phyloP scores from a whole-genome alignment of 73 alveolate genomes.

The Uronychia setigera region DNA sequence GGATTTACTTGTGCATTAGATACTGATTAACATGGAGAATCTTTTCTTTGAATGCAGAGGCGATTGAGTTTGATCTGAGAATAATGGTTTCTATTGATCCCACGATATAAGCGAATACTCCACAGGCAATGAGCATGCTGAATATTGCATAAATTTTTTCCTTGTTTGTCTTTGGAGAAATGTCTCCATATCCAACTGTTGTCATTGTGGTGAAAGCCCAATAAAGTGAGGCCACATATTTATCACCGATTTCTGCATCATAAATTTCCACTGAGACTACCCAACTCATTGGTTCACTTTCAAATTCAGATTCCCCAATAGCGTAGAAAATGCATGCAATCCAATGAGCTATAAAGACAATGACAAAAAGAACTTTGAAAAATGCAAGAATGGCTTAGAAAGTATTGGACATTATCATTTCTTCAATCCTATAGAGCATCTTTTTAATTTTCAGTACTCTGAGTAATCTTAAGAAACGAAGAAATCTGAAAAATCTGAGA shows the following conservation, averaged over 20 bases:
- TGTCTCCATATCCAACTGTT: slow-evolving; percentile 87
- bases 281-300: slow-evolving; percentile 14
- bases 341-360: slow-evolving; percentile 39
- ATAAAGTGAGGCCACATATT: slow-evolving; percentile 71
- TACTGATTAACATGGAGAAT: background rate
- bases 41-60: background rate
- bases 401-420: slow-evolving; percentile 46
- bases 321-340: slow-evolving; percentile 28
- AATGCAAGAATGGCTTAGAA: slow-evolving; percentile 37
- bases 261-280: background rate
- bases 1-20: background rate
- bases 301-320: background rate
- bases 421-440: slow-evolving; percentile 67
- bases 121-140: slow-evolving; percentile 60
- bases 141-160: slow-evolving; percentile 73
- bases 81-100: slow-evolving; percentile 16
- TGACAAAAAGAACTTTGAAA: slow-evolving; percentile 20
- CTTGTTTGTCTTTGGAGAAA: slow-evolving; percentile 50
- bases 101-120: slow-evolving; percentile 67
- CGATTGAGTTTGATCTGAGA: background rate
- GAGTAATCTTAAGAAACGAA: slow-evolving; percentile 52
- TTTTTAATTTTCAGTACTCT: slow-evolving; percentile 58
- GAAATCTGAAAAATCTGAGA: slow-evolving; percentile 33
- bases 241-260: slow-evolving; percentile 22
- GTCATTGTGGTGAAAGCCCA: slow-evolving; percentile 84